Conservation (phyloP, 768 basidiomycete genomes). For the Paxillus involutus region DNA sequence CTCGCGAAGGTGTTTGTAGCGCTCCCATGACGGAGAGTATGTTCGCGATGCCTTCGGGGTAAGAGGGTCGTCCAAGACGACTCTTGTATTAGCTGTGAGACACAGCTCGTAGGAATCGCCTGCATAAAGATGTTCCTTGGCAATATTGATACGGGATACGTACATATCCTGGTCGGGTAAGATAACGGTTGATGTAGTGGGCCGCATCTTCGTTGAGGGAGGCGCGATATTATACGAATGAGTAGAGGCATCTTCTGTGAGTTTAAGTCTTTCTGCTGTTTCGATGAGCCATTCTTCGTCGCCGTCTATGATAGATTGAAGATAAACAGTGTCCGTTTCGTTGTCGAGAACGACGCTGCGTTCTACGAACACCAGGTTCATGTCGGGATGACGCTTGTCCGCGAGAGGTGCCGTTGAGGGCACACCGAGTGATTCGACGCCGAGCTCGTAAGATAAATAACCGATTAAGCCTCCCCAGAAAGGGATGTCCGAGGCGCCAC, state of each 20-base stretch:
- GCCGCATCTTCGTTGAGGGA: slow-evolving; percentile 25
- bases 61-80: slow-evolving; percentile 44
- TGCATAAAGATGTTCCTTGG: slow-evolving; percentile 71
- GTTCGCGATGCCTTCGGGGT: slow-evolving; percentile 9
- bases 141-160: slow-evolving; percentile 62
- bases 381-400: slow-evolving; percentile 58
- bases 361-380: slow-evolving; percentile 76
- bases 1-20: slow-evolving; percentile 68
- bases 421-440: slow-evolving; percentile 54
- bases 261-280: slow-evolving; percentile 29
- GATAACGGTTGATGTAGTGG: slow-evolving; percentile 33
- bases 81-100: slow-evolving; percentile 71
- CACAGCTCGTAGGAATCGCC: slow-evolving; percentile 96
- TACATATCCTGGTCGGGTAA: slow-evolving; percentile 63
- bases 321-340: slow-evolving; percentile 45
- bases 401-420: slow-evolving; percentile 30
- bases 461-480: slow-evolving; percentile 88
- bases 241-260: slow-evolving; percentile 9
- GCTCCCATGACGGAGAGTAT: slow-evolving; percentile 57
- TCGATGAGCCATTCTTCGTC: slow-evolving; percentile 64
- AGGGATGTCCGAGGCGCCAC: slow-evolving; percentile 55
- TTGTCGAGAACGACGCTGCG: slow-evolving; percentile 73
- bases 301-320: slow-evolving; percentile 63
- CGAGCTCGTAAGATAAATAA: slow-evolving; percentile 80
- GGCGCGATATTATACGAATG: slow-evolving; percentile 10